Conservation (phyloP, 176 grass and related monocot genomes). For the Oryza glaberrima region DNA sequence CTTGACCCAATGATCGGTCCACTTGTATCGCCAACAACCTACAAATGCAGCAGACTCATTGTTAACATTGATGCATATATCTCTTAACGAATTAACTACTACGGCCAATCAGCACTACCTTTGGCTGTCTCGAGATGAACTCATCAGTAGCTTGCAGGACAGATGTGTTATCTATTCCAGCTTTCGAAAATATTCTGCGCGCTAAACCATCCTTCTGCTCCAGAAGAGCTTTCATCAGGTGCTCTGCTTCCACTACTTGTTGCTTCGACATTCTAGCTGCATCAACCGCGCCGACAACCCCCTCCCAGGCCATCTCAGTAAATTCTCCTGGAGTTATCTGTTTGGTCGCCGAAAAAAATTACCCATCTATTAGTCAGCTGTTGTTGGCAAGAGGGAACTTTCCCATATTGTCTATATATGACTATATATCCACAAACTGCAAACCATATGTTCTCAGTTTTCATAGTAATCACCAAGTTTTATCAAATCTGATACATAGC, state of each 20-base stretch:
- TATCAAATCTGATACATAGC: not conserved
- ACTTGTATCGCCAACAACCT: conserved; percentile 79
- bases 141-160: conserved; percentile 77
- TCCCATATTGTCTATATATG: too few species aligned
- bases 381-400: not conserved
- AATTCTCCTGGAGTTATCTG: conserved; percentile 68
- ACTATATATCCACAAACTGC: too few species aligned
- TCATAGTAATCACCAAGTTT: too few species aligned
- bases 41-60: conserved; percentile 37
- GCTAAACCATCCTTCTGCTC: conserved; percentile 97
- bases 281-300: conserved; percentile 73
- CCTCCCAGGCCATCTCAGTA: conserved; percentile 94
- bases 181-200: conserved; percentile 86
- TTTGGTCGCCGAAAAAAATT: conserved; percentile 3
- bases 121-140: conserved; percentile 81
- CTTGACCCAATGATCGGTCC: conserved; percentile 76
- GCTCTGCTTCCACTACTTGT: conserved; percentile 85
- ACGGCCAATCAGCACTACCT: conserved; percentile 44
- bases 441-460: too few species aligned
- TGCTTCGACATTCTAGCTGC: conserved; percentile 75
- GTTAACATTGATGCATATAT: not conserved
- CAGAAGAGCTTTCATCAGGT: conserved; percentile 94
- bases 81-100: conserved; percentile 11
- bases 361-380: not conserved
- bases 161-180: conserved; percentile 80